Evolutionary conservation across 371 early-diverging fungal species (phyloP).

Genomic region (Mortierella sp.): DNA sequence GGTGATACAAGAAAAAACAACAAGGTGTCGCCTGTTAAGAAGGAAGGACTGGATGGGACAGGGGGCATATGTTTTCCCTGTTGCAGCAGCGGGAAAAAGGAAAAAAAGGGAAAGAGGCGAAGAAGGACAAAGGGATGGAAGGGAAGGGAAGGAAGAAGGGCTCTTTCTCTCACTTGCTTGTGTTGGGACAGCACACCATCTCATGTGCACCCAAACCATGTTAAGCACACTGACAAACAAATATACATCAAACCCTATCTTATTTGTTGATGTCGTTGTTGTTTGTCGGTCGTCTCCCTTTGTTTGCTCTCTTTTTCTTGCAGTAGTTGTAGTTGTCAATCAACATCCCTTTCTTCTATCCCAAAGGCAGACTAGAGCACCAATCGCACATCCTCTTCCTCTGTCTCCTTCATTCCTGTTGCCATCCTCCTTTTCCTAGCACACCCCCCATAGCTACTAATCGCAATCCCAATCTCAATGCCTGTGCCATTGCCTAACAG

Average conservation of each 20-base stretch:
- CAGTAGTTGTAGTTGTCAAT: too few species aligned
- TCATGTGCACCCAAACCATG: background rate
- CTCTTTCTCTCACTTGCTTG: background rate
- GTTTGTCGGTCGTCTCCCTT: too few species aligned
- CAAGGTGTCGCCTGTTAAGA: background rate
- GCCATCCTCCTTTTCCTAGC: background rate
- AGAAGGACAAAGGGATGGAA: background rate
- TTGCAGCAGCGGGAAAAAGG: background rate
- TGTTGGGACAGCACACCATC: background rate
- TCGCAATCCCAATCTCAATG: too few species aligned
- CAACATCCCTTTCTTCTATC: background rate
- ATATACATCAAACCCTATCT: background rate
- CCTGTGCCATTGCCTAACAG: too few species aligned
- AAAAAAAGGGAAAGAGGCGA: background rate
- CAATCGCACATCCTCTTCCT: too few species aligned
- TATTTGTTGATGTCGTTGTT: background rate
- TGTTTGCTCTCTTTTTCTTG: too few species aligned
- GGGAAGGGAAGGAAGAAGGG: background rate
- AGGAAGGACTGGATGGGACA: background rate
- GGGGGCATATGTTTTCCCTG: background rate
- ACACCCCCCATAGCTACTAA: background rate
- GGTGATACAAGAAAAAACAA: conserved; percentile 4
- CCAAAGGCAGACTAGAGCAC: background rate
- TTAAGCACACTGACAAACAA: background rate
- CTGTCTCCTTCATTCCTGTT: too few species aligned